Conservation (phyloP, 129 eudicot species). For the Lonicera japonica region DNA sequence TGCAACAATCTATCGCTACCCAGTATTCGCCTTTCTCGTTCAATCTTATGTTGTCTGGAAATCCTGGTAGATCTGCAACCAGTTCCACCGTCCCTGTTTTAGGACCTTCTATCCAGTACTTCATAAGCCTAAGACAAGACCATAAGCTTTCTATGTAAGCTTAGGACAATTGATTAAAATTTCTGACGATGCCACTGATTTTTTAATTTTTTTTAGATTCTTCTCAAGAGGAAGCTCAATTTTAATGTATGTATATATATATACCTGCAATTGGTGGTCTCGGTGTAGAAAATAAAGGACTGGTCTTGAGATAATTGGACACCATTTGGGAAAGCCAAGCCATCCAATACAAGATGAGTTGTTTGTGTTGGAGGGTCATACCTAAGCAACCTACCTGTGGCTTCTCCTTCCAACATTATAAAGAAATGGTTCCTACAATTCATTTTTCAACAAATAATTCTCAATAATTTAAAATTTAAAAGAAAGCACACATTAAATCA, state of each 20-base stretch:
- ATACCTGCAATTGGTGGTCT: constrained; percentile 94
- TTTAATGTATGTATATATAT: neutral
- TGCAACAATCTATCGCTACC: constrained; percentile 96
- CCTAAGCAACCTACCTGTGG: constrained; percentile 77
- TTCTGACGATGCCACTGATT: no score
- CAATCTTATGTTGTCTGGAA: constrained; percentile 81
- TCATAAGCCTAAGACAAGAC: constrained; percentile 59
- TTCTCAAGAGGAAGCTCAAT: neutral
- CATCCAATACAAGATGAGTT: constrained; percentile 75
- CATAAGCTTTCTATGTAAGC: no score
- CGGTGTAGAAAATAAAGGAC: constrained; percentile 69
- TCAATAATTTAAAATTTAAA: neutral
- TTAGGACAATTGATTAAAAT: no score
- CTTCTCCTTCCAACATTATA: constrained; percentile 93
- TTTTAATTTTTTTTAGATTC: no score
- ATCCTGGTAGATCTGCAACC: constrained; percentile 84
- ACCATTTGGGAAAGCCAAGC: constrained; percentile 94
- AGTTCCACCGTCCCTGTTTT: constrained; percentile 46
- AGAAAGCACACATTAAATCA: no score
- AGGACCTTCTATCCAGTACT: constrained; percentile 65
- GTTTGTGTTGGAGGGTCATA: constrained; percentile 83
- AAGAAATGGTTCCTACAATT: constrained; percentile 65
- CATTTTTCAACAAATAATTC: neutral
- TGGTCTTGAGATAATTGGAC: constrained; percentile 84
- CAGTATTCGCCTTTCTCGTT: constrained; percentile 85